A percentile compares a stretch with the other conserved stretches of the same genome.
phyloP scores from a whole-genome alignment of 129 eudicot genomes.

The Flaveria ramosissima region DNA sequence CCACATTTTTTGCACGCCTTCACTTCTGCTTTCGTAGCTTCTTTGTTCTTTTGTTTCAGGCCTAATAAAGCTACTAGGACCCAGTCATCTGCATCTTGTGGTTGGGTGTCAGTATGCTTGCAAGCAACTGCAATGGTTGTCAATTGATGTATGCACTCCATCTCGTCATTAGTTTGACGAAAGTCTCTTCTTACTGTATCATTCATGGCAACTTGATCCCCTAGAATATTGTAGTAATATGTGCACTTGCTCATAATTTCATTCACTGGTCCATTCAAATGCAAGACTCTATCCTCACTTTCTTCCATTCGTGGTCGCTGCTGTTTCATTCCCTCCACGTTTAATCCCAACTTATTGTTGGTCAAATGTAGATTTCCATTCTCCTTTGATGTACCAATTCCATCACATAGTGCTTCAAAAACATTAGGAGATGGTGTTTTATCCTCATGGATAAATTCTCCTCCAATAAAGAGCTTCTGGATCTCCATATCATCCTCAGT shows the following conservation, averaged over 20 bases:
- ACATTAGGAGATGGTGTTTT: constrained; percentile 26
- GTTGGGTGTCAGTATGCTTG: background rate
- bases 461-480: constrained; percentile 24
- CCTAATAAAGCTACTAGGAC: constrained; percentile 35
- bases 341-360: constrained; percentile 11
- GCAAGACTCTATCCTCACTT: background rate
- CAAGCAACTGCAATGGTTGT: constrained; percentile 34
- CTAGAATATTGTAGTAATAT: constrained; percentile 31
- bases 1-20: constrained; percentile 17
- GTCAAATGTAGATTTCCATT: background rate
- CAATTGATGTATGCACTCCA: constrained; percentile 2
- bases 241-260: constrained; percentile 34
- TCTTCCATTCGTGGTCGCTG: background rate
- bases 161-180: background rate
- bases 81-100: constrained; percentile 18
- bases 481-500: constrained; percentile 31
- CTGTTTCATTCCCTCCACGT: background rate
- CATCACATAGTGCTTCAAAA: constrained; percentile 42
- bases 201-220: constrained; percentile 24
- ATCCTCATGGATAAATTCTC: constrained; percentile 28
- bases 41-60: constrained; percentile 21
- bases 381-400: constrained; percentile 28
- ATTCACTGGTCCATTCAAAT: constrained; percentile 21
- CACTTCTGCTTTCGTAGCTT: constrained; percentile 22
- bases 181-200: background rate